Percentiles rank a stretch among this genome's conserved stretches.
These are phyloP conservation scores for Suillus ampliporus DNA, from an alignment of 768 basidiomycete species.

Conservation along the genomic window DNA sequence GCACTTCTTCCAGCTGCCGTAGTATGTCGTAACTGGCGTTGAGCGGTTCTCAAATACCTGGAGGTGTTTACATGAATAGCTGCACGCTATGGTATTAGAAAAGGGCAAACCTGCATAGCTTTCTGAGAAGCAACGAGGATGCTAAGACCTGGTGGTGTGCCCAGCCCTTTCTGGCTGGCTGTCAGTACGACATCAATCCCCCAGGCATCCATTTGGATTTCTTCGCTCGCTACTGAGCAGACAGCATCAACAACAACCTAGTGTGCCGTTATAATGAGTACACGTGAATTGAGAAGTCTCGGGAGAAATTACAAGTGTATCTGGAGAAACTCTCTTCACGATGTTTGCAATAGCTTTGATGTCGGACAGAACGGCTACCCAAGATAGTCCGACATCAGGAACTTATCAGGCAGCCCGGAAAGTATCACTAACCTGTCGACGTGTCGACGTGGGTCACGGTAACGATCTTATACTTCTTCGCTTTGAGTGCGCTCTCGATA, in stretches of 20 bases:
- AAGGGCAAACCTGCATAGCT: conserved; percentile 63
- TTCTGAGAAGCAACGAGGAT: conserved; percentile 81
- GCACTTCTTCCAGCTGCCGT: conserved; percentile 88
- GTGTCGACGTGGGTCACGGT: conserved; percentile 97
- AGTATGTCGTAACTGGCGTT: conserved; percentile 76
- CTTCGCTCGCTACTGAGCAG: conserved; percentile 94
- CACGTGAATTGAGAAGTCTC: neutral
- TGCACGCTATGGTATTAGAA: neutral
- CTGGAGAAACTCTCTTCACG: conserved; percentile 79
- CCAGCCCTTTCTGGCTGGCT: conserved; percentile 91
- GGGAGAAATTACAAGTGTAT: conserved; percentile 66
- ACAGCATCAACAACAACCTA: conserved; percentile 90
- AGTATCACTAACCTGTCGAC: conserved; percentile 64
- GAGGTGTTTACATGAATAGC: neutral
- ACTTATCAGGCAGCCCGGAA: neutral
- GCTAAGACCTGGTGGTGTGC: conserved; percentile 91
- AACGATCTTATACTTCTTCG: conserved; percentile 85
- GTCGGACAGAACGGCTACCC: conserved; percentile 80
- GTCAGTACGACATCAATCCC: conserved; percentile 86
- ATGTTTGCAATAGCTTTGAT: conserved; percentile 76
- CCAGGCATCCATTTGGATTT: conserved; percentile 95
- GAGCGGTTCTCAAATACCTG: conserved; percentile 67
- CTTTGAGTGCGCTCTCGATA: conserved; percentile 70
- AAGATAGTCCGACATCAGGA: conserved; percentile 6
- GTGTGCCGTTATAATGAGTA: neutral